A percentile compares a stretch with the other conserved stretches of the same genome.
Evolutionary conservation across 2,329 filamentous ascomycete genomes (phyloP).

Genomic region (Alternaria dauci): DNA sequence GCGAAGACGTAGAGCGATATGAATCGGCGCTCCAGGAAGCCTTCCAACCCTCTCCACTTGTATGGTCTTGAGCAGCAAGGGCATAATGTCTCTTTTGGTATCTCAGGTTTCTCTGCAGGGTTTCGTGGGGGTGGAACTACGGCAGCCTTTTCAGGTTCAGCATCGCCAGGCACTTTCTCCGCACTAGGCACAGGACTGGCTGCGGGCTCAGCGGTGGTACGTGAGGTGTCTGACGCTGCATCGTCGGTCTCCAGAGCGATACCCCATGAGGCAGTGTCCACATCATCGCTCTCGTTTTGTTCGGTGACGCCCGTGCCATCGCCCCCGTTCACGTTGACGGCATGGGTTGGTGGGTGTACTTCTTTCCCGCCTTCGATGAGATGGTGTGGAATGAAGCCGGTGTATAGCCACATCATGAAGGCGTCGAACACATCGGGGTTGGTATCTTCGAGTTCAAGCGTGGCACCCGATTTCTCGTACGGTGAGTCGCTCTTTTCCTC

Average conservation of each 20-base stretch:
- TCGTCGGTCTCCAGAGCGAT: conserved; percentile 46
- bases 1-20: conserved; percentile 47
- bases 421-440: conserved; percentile 50
- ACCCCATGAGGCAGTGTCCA: conserved; percentile 47
- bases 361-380: conserved; percentile 49
- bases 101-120: conserved; percentile 43
- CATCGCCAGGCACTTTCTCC: conserved; percentile 44
- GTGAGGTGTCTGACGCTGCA: conserved; percentile 20
- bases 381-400: conserved; percentile 48
- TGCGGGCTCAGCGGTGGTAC: conserved; percentile 18
- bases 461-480: conserved; percentile 38
- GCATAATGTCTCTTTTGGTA: conserved; percentile 48
- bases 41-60: conserved; percentile 50
- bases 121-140: conserved; percentile 38
- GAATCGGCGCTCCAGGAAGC: conserved; percentile 48
- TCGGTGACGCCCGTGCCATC: conserved; percentile 25
- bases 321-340: conserved; percentile 32
- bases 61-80: conserved; percentile 48
- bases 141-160: conserved; percentile 35
- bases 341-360: conserved; percentile 38
- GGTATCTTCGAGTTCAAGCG: conserved; percentile 44
- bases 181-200: conserved; percentile 29
- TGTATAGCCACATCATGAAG: conserved; percentile 51
- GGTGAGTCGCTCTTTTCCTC: conserved; percentile 43
- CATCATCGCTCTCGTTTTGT: conserved; percentile 38